Evolutionary conservation across 192 early-diverging fungal genomes (phyloP).

Genomic region (Dimargaris verticillata): DNA sequence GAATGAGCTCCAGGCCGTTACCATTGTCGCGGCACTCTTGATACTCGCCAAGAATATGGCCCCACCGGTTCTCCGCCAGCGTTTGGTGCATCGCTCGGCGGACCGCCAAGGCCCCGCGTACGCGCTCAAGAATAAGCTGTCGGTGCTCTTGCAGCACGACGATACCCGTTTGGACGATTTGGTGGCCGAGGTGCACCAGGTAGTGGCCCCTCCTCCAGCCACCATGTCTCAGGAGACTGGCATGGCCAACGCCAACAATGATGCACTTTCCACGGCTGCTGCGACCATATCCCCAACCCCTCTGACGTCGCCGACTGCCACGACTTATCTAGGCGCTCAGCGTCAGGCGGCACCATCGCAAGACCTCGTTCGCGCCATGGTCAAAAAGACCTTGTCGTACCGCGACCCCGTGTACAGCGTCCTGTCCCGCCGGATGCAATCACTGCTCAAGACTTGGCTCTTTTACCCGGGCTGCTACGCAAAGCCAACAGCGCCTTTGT

Average conservation of each 20-base stretch:
- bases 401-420: constrained; percentile 6
- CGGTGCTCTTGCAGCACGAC: background rate
- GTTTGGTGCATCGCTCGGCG: background rate
- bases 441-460: constrained; percentile 2
- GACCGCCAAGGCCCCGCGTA: background rate
- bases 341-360: background rate
- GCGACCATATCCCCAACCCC: background rate
- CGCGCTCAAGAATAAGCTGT: background rate
- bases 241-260: background rate
- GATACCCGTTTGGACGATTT: background rate
- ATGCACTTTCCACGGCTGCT: background rate
- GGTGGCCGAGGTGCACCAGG: constrained; percentile 1
- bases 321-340: background rate
- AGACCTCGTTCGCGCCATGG: constrained; percentile 1
- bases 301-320: background rate
- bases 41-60: constrained; percentile 50
- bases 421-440: background rate
- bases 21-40: constrained; percentile 43
- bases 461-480: constrained; percentile 7
- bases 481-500: background rate
- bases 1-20: constrained; percentile 53
- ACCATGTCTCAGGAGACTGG: background rate
- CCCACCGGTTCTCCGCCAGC: constrained; percentile 1
- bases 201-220: background rate
- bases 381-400: constrained; percentile 1